These are phyloP conservation scores for Pythium utonaiense DNA, from an alignment of 352 stramenopile species.

Conservation along the genomic window DNA sequence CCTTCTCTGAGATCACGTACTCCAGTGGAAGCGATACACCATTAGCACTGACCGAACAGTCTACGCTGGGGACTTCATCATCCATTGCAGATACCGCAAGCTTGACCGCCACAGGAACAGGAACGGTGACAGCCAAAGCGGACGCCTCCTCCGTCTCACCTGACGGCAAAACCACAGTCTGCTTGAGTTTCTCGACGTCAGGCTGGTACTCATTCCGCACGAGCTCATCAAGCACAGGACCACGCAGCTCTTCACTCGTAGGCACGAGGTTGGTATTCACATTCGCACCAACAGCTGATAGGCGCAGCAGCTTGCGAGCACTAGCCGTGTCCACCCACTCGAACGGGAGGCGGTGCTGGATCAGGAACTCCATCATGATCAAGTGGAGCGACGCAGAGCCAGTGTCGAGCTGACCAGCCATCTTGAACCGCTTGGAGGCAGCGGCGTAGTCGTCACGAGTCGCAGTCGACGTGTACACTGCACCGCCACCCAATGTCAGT, in stretches of 20 bases:
- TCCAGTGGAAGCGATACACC: conserved; percentile 32
- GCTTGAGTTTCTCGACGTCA: conserved; percentile 39
- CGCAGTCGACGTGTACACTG: background rate
- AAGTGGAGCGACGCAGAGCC: conserved; percentile 25
- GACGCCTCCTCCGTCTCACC: background rate
- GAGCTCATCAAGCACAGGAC: conserved; percentile 36
- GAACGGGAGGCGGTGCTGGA: conserved; percentile 67
- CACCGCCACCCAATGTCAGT: background rate
- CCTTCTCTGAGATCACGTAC: conserved; percentile 27
- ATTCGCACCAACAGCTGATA: conserved; percentile 19
- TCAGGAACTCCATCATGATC: conserved; percentile 50
- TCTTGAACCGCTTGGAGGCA: conserved; percentile 15
- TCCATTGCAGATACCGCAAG: conserved; percentile 15
- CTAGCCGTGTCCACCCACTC: conserved; percentile 55
- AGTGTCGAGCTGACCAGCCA: conserved; percentile 5
- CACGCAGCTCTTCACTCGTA: conserved; percentile 34
- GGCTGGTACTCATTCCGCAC: conserved; percentile 28
- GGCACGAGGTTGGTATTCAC: conserved; percentile 26
- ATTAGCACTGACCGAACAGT: conserved; percentile 38
- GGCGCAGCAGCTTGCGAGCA: conserved; percentile 44
- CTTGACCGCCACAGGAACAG: conserved; percentile 39
- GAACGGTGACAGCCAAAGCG: background rate
- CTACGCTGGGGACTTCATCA: conserved; percentile 24
- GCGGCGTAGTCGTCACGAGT: conserved; percentile 7
- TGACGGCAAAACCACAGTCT: conserved; percentile 24